Conservation (phyloP, 2,329 filamentous ascomycete genomes). For the Cladosporium austrohemisphaericum region DNA sequence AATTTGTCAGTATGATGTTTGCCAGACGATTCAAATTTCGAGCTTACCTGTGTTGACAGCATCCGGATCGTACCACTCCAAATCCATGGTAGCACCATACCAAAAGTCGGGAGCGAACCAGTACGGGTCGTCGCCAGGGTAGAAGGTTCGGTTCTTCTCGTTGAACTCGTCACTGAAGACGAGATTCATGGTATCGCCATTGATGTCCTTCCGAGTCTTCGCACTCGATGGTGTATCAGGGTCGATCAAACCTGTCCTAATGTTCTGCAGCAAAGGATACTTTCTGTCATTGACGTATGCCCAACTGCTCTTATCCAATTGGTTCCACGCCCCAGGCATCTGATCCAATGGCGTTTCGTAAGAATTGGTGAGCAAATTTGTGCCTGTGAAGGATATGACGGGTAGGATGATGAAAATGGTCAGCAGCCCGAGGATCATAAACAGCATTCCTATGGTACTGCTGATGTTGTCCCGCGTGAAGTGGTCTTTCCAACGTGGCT, state of each 20-base stretch:
- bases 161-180: conserved; percentile 72
- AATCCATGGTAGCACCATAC: conserved; percentile 68
- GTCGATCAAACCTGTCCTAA: conserved; percentile 61
- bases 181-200: conserved; percentile 60
- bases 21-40: neutral
- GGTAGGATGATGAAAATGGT: conserved; percentile 51
- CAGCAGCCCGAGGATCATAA: conserved; percentile 47
- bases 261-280: conserved; percentile 51
- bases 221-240: conserved; percentile 61
- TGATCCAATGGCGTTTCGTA: conserved; percentile 40
- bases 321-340: conserved; percentile 27
- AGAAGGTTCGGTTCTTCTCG: conserved; percentile 63
- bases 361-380: conserved; percentile 37
- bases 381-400: conserved; percentile 44
- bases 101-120: conserved; percentile 66
- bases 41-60: conserved; percentile 24
- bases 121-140: conserved; percentile 66
- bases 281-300: conserved; percentile 11
- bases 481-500: conserved; percentile 43
- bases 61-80: conserved; percentile 52
- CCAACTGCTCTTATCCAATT: conserved; percentile 12
- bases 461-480: conserved; percentile 43
- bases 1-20: conserved; percentile 21
- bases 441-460: conserved; percentile 41
- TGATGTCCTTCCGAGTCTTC: conserved; percentile 52